Percentiles rank a stretch among this genome's conserved stretches.
Conservation (phyloP, 2,329 filamentous ascomycete genomes). For the Ophiostoma populinum region DNA sequence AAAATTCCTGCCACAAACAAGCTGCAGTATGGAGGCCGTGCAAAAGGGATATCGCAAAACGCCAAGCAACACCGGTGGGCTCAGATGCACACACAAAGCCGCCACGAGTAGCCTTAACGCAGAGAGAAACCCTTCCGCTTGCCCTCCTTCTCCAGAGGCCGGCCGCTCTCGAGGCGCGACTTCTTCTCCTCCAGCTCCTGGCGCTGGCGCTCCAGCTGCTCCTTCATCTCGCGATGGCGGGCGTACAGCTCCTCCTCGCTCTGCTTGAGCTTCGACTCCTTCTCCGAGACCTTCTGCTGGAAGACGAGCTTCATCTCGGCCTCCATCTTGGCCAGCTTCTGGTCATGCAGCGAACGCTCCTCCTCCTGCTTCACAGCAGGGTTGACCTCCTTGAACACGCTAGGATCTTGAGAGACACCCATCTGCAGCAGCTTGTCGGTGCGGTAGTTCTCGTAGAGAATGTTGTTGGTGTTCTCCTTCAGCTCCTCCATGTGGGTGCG, state of each 20-base stretch:
- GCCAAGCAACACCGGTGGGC: no score
- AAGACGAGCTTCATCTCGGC: slow-evolving; percentile 99
- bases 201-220: slow-evolving; percentile 91
- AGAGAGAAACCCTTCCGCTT: slow-evolving; percentile 99
- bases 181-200: slow-evolving; percentile 98
- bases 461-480: slow-evolving; percentile 99
- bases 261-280: slow-evolving; percentile 98
- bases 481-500: slow-evolving; percentile 99
- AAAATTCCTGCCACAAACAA: no score
- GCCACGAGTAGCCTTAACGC: slow-evolving; percentile 41
- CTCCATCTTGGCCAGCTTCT: slow-evolving; percentile 99
- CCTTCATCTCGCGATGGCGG: slow-evolving; percentile 98
- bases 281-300: slow-evolving; percentile 98
- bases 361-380: slow-evolving; percentile 99
- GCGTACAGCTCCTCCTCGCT: slow-evolving; percentile 98
- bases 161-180: slow-evolving; percentile 78
- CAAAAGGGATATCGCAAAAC: no score
- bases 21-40: no score
- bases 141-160: slow-evolving; percentile 91
- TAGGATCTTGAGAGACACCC: slow-evolving; percentile 96
- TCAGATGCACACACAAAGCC: slow-evolving; percentile 9
- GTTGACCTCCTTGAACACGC: slow-evolving; percentile 99
- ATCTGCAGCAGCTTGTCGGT: slow-evolving; percentile 97
- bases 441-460: slow-evolving; percentile 92
- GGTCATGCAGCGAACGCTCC: slow-evolving; percentile 92